Conservation (phyloP, 306 rosid genomes). For the Purshia tridentata region DNA sequence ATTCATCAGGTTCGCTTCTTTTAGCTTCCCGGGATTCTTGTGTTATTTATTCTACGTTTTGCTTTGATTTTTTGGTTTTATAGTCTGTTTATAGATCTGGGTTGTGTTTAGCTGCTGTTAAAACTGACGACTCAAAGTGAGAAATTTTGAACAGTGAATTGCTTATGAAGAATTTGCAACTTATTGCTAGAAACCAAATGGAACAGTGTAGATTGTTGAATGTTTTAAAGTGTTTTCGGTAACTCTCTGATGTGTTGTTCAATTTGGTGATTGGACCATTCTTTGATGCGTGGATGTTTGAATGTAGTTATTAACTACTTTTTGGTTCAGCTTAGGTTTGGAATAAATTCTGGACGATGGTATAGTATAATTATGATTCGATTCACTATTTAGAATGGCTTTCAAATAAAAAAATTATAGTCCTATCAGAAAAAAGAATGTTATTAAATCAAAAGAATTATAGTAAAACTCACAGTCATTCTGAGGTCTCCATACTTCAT, state of each 20-base stretch:
- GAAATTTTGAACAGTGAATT: slow-evolving; percentile 11
- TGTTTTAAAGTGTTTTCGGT: neutral
- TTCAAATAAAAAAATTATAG: too few relatives aligned
- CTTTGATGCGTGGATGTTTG: too few relatives aligned
- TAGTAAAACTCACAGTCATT: neutral
- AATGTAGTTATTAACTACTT: neutral
- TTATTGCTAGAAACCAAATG: neutral
- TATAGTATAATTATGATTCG: neutral
- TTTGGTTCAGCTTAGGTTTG: neutral
- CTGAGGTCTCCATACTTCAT: neutral
- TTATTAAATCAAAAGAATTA: neutral
- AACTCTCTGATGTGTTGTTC: neutral
- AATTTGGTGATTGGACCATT: neutral
- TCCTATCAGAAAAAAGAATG: too few relatives aligned
- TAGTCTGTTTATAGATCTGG: slow-evolving; percentile 14
- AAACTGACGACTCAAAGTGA: neutral
- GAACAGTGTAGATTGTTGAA: neutral
- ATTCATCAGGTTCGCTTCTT: slow-evolving; percentile 62
- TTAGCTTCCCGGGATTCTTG: neutral
- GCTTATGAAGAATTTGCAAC: neutral
- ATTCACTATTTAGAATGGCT: neutral
- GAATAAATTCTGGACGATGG: neutral
- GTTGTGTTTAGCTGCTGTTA: slow-evolving; percentile 8
- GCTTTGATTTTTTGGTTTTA: neutral
- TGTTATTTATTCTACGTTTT: neutral